Base-by-base conservation (phyloP, 768 basidiomycete species). In the Tulasnella sp. region DNA sequence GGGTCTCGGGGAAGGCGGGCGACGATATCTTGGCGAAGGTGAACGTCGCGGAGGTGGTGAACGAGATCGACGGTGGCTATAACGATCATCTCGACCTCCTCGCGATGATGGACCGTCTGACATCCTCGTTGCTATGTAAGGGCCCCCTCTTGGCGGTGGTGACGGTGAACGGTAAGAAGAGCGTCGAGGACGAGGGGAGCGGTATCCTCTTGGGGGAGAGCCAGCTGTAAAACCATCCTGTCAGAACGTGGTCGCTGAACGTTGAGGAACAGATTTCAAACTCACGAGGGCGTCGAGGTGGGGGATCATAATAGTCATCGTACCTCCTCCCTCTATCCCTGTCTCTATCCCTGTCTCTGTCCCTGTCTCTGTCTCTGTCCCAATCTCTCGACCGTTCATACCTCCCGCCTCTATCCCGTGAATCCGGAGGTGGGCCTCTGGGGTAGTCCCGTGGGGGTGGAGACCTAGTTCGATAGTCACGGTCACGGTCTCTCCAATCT, bases 251-350 rank as follows among this genome's bases (percentile, higher is more conserved):
- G 42, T 45, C 42, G 45, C 22, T 1, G 45, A 22, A 22, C 2
- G 45, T 49, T 19, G 58, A 40, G 22, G 5, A 22, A 14, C 40
- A 52, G 38, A 17, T 2, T n/a, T 67, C 3, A 22, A 11, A 67
- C 73, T 74, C 29, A 74, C 73, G 31, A 74, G 73, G 73, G 1
- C 73, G 42, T 74, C 73, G 29, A 49, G 73, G 73, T 22, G 73
- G 73, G 31, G 49, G 58, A 15, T 74, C 73, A 40, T 74, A 74
- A n/a, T 67, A 42, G 5, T 70, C 69, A 31, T 70, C 69, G 22
- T 38, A 38, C 36, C 69, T 70, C 69, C 37, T 38, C 34, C 69
- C 69, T 42, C 69, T 38, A 15, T 70, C 39, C 37, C 39, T 42
- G 36, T 42, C 37, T 36, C 39, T 37, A 15, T 42, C 37, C 15